phyloP scores from a whole-genome alignment of 2,329 filamentous ascomycete genomes.

The Trichocomaceae sp. region DNA sequence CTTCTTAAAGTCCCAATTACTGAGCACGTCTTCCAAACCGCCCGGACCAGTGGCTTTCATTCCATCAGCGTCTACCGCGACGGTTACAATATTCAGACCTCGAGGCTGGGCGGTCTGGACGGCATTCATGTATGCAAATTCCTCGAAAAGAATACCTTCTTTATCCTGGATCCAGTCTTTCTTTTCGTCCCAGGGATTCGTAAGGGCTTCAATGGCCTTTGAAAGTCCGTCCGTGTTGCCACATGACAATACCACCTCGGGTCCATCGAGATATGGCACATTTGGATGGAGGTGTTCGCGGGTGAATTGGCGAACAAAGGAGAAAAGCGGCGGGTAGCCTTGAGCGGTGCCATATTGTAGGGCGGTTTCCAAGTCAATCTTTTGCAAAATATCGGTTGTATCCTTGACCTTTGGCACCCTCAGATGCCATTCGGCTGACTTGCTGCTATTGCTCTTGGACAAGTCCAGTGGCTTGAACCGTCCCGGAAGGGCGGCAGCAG shows the following conservation, averaged over 20 bases:
- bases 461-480: slow-evolving; percentile 60
- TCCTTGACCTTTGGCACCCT: slow-evolving; percentile 63
- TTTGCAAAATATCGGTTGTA: slow-evolving; percentile 54
- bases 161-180: slow-evolving; percentile 61
- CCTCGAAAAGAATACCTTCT: slow-evolving; percentile 73
- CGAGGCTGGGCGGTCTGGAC: slow-evolving; percentile 60
- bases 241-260: slow-evolving; percentile 71
- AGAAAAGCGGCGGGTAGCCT: slow-evolving; percentile 71
- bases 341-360: slow-evolving; percentile 81
- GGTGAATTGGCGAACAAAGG: slow-evolving; percentile 72
- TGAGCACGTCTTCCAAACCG: slow-evolving; percentile 68
- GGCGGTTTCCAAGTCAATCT: slow-evolving; percentile 73
- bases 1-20: slow-evolving; percentile 69
- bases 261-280: slow-evolving; percentile 68
- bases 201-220: slow-evolving; percentile 70
- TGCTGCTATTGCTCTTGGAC: slow-evolving; percentile 27
- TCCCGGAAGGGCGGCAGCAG: slow-evolving; percentile 65
- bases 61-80: slow-evolving; percentile 70
- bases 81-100: slow-evolving; percentile 65
- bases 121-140: slow-evolving; percentile 74
- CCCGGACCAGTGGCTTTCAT: slow-evolving; percentile 70
- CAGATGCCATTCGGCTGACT: slow-evolving; percentile 48
- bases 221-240: slow-evolving; percentile 80
- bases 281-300: slow-evolving; percentile 71
- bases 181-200: slow-evolving; percentile 65